Evolutionary conservation across 2,329 filamentous ascomycete genomes (phyloP).

Genomic region (Fusarium proliferatum): DNA sequence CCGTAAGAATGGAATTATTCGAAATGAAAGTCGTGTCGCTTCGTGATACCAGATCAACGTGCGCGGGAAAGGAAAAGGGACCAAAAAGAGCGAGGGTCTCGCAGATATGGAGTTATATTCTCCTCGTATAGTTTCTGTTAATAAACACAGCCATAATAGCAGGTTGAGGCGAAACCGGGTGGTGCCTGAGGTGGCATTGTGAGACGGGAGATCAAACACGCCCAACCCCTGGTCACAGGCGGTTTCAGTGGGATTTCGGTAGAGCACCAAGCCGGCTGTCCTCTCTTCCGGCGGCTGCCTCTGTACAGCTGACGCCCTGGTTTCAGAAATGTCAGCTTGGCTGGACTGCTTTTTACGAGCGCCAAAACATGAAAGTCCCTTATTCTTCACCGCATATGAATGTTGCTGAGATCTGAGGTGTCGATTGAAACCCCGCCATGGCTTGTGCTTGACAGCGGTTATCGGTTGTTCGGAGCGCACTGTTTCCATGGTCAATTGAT

Average conservation of each 20-base stretch:
- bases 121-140: not conserved
- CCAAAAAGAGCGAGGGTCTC: not conserved
- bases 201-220: slow-evolving; percentile 42
- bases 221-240: slow-evolving; percentile 6
- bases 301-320: not conserved
- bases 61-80: not conserved
- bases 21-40: slow-evolving; percentile 25
- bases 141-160: not conserved
- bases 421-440: not conserved
- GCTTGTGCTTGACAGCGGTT: not conserved
- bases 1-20: slow-evolving; percentile 21
- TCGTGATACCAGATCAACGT: slow-evolving; percentile 32
- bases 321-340: slow-evolving; percentile 13
- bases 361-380: not conserved
- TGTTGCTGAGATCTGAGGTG: not conserved
- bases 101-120: slow-evolving; percentile 16
- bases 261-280: slow-evolving; percentile 25
- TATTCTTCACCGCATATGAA: not conserved
- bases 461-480: not conserved
- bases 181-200: slow-evolving; percentile 33
- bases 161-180: slow-evolving; percentile 40
- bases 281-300: slow-evolving; percentile 9
- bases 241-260: slow-evolving; percentile 2
- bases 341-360: not conserved
- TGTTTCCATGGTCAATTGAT: not conserved